Percentiles rank a stretch among this genome's conserved stretches.
Conservation (phyloP, 2,329 filamentous ascomycete genomes). For the Zarea fungicola region DNA sequence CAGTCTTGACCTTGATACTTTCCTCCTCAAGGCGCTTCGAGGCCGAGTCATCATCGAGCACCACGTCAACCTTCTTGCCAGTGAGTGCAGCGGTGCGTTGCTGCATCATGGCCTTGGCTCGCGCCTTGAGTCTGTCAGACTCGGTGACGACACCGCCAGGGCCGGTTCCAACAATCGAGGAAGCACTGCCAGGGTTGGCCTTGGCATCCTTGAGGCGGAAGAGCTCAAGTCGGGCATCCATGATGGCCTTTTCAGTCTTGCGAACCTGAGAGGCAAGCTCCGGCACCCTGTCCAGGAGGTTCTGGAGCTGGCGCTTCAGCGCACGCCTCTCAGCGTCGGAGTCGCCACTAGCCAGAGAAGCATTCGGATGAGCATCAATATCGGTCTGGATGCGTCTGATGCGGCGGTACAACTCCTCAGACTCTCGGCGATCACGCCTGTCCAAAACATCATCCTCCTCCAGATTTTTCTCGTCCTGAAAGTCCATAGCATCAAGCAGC, state of each 20-base stretch:
- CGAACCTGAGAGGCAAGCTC: slow-evolving; percentile 89
- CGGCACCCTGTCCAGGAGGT: slow-evolving; percentile 81
- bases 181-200: slow-evolving; percentile 74
- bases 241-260: slow-evolving; percentile 84
- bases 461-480: slow-evolving; percentile 80
- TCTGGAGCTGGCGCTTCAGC: slow-evolving; percentile 84
- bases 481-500: slow-evolving; percentile 91
- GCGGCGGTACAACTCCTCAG: slow-evolving; percentile 88
- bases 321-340: slow-evolving; percentile 83
- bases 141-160: slow-evolving; percentile 88
- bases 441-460: slow-evolving; percentile 93
- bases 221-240: slow-evolving; percentile 83
- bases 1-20: slow-evolving; percentile 70
- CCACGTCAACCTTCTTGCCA: slow-evolving; percentile 68
- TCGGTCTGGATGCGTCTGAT: slow-evolving; percentile 91
- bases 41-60: slow-evolving; percentile 69
- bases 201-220: slow-evolving; percentile 94
- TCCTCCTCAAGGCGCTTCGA: slow-evolving; percentile 87
- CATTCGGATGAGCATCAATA: slow-evolving; percentile 83
- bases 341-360: slow-evolving; percentile 63
- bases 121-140: slow-evolving; percentile 87
- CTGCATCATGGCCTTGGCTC: slow-evolving; percentile 98
- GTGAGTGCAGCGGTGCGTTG: slow-evolving; percentile 89
- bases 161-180: slow-evolving; percentile 83
- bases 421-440: slow-evolving; percentile 82